These are phyloP conservation scores for Sambucus nigra DNA, from an alignment of 129 eudicot genomes.

Conservation along the genomic window DNA sequence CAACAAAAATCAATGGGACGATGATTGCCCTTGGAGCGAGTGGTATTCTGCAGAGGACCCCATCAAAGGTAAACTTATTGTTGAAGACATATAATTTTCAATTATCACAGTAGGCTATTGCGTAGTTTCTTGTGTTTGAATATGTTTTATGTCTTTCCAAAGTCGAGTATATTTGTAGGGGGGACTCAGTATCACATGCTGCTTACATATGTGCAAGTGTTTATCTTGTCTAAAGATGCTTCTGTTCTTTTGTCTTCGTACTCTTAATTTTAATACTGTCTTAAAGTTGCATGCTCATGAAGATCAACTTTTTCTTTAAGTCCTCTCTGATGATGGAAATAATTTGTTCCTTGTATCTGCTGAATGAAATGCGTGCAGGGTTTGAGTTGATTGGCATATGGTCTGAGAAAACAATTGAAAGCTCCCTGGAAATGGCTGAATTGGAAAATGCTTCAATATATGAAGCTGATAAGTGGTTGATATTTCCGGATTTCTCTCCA, in stretches of 20 bases:
- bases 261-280: background rate
- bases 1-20: constrained; percentile 79
- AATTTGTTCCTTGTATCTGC: constrained; percentile 10
- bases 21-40: constrained; percentile 89
- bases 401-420: constrained; percentile 61
- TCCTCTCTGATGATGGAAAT: background rate
- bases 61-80: constrained; percentile 42
- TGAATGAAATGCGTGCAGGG: constrained; percentile 37
- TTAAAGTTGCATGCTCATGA: background rate
- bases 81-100: background rate
- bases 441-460: constrained; percentile 74
- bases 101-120: background rate
- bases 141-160: background rate
- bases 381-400: constrained; percentile 58
- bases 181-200: background rate
- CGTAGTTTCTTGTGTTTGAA: constrained; percentile 7
- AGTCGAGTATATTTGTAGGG: background rate
- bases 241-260: background rate
- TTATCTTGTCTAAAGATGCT: background rate
- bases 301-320: background rate
- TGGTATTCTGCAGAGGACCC: constrained; percentile 98
- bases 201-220: background rate
- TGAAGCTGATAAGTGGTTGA: constrained; percentile 84
- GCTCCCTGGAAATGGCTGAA: constrained; percentile 96
- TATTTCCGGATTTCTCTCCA: constrained; percentile 51